A percentile compares a stretch with the other conserved stretches of the same genome.
phyloP scores from a whole-genome alignment of 2,329 filamentous ascomycete genomes.

The Fusarium chaquense region DNA sequence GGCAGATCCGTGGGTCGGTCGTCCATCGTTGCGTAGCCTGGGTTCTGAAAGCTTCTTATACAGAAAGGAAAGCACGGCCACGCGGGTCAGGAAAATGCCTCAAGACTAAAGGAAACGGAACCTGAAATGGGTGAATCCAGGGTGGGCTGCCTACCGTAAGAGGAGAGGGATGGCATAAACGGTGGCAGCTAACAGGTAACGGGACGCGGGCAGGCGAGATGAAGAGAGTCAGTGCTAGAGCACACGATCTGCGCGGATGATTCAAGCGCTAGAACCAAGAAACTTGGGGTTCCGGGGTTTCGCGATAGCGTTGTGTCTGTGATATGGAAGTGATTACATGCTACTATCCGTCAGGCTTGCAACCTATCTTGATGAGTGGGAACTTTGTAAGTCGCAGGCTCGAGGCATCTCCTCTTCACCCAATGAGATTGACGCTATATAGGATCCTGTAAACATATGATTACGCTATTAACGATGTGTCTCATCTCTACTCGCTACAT shows the following conservation, averaged over 20 bases:
- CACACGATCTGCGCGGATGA: slow-evolving; percentile 34
- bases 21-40: neutral
- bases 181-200: slow-evolving; percentile 13
- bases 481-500: neutral
- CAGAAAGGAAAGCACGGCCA: neutral
- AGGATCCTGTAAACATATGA: neutral
- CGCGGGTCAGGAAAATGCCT: slow-evolving; percentile 28
- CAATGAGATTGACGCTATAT: neutral
- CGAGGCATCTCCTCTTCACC: neutral
- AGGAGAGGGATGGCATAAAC: neutral
- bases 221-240: slow-evolving; percentile 40
- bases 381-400: neutral
- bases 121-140: neutral
- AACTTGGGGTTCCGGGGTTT: slow-evolving; percentile 17
- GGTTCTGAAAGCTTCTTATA: slow-evolving; percentile 37
- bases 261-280: slow-evolving; percentile 31
- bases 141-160: neutral
- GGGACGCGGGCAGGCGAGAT: slow-evolving; percentile 25
- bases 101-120: neutral
- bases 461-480: neutral
- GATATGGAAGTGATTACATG: neutral
- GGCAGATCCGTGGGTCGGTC: neutral
- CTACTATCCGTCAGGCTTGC: neutral
- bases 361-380: neutral
- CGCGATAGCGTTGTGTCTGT: neutral